Evolutionary conservation across 2,329 filamentous ascomycete genomes (phyloP), one percentile per base, ranked within the genome.

Genomic region (Xylaria digitata): DNA sequence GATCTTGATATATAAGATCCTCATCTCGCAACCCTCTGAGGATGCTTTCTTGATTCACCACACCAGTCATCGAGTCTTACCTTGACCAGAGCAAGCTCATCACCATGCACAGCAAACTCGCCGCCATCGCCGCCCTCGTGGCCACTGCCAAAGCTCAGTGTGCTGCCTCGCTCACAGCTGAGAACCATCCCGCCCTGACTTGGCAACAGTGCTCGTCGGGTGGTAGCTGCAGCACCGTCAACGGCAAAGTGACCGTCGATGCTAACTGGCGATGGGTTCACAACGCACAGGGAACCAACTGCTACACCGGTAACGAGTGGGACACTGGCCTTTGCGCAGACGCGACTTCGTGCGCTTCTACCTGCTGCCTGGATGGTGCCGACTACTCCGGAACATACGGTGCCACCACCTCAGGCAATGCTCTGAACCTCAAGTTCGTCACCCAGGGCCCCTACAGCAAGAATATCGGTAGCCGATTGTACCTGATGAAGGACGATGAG

Each of bases 211-310:
- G 83, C 73, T 77, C 81, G 15, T 72, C 73, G 2, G 77, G 72
- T 23, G 81, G 81, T 53, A 77, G 76, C 61, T 86, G 84, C 75
- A 80, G 78, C 6, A 77, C 75, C 21, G 77, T 81, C 68, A 72
- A 74, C 48, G 82, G 81, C 48, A 80, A 80, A 43, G 79, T 86
- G 48, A 80, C 82, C 45, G 73, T 86, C 70, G 84, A 86, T 67
- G 71, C 83, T 65, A 85, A 85, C 76, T 85, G 83, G 83, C 82
- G 83, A 66, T 86, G 84, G 84, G 76, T 84, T 57, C 82, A 85
- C 76, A 70, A 74, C 19, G 74, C 75, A 19, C 64, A 69, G 32
- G 79, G 75, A 69, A 82, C 78, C 68, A 85, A 85, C 76, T 84
- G 82, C 77, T 84, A 84, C 71, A 81, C 75, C 23, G 82, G 82